Evolutionary conservation across 352 stramenopile genomes (phyloP).

Genomic region (Pythium periplocum): DNA sequence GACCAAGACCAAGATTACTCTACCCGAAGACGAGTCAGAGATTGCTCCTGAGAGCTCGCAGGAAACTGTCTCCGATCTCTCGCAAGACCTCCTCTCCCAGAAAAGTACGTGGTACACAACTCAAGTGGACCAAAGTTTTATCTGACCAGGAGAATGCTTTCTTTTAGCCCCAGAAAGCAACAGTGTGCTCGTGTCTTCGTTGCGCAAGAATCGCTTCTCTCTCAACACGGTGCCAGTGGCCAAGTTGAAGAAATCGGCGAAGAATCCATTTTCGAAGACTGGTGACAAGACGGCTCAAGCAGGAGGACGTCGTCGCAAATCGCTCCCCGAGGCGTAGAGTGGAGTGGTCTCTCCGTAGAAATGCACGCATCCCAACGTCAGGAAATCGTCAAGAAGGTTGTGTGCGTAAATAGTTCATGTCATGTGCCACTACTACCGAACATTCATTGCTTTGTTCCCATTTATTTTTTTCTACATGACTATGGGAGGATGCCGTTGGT

Average conservation of each 20-base stretch:
- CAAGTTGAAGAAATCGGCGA: conserved; percentile 76
- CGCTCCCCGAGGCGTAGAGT: too few species aligned
- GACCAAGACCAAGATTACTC: conserved; percentile 26
- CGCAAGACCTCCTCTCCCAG: conserved; percentile 44
- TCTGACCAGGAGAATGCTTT: neutral
- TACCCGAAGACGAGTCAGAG: conserved; percentile 20
- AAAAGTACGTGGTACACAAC: conserved; percentile 26
- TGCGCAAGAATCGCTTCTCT: conserved; percentile 73
- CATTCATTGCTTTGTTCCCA: conserved; percentile 5
- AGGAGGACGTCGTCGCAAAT: conserved; percentile 4
- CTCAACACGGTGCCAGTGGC: conserved; percentile 69
- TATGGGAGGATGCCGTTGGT: conserved; percentile 90
- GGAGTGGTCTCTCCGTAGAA: too few species aligned
- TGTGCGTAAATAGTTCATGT: too few species aligned
- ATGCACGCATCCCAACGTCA: too few species aligned
- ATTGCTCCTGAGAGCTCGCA: conserved; percentile 28
- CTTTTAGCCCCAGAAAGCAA: conserved; percentile 46
- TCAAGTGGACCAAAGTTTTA: too few species aligned
- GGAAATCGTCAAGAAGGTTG: too few species aligned
- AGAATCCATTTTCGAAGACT: conserved; percentile 50
- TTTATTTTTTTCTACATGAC: conserved; percentile 8
- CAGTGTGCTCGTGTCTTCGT: conserved; percentile 49
- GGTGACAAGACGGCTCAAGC: neutral
- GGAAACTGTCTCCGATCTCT: conserved; percentile 23
- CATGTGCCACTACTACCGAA: too few species aligned